phyloP scores from a whole-genome alignment of 257 asterid species.

The Catharanthus roseus region DNA sequence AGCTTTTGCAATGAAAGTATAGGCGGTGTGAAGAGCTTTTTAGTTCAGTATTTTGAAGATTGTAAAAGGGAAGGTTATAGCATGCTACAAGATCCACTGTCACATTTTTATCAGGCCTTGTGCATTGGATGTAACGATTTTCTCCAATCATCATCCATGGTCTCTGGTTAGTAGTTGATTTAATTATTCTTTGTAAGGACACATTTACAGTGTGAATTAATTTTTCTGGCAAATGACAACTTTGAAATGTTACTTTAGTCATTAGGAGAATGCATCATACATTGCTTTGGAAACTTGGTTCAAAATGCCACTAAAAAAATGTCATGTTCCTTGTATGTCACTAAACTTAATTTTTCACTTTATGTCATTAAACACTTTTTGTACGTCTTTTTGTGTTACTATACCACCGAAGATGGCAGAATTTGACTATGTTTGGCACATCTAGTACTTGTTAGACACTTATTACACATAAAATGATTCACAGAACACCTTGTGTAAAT shows the following conservation, averaged over 20 bases:
- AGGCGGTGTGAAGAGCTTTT: constrained; percentile 44
- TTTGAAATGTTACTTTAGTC: not conserved
- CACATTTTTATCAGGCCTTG: constrained; percentile 43
- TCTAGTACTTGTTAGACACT: too few relatives aligned
- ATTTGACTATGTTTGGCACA: too few relatives aligned
- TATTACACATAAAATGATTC: too few relatives aligned
- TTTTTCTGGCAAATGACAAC: not conserved
- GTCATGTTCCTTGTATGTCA: too few relatives aligned
- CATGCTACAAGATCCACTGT: constrained; percentile 52
- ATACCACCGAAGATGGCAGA: too few relatives aligned
- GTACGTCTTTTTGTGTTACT: too few relatives aligned
- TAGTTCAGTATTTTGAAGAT: constrained; percentile 45
- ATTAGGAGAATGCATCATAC: not conserved
- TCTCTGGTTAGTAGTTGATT: constrained; percentile 31
- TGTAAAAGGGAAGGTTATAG: constrained; percentile 47
- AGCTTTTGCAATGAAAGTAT: constrained; percentile 54
- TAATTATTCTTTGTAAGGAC: too few relatives aligned
- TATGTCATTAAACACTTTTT: too few relatives aligned
- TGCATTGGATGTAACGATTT: constrained; percentile 38
- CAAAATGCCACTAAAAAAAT: too few relatives aligned
- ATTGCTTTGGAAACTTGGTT: too few relatives aligned
- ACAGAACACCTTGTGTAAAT: too few relatives aligned
- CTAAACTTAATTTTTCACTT: too few relatives aligned
- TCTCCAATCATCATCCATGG: constrained; percentile 26
- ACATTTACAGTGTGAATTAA: not conserved